Evolutionary conservation across 768 basidiomycete species (phyloP).

Genomic region (Mycena latifolia): DNA sequence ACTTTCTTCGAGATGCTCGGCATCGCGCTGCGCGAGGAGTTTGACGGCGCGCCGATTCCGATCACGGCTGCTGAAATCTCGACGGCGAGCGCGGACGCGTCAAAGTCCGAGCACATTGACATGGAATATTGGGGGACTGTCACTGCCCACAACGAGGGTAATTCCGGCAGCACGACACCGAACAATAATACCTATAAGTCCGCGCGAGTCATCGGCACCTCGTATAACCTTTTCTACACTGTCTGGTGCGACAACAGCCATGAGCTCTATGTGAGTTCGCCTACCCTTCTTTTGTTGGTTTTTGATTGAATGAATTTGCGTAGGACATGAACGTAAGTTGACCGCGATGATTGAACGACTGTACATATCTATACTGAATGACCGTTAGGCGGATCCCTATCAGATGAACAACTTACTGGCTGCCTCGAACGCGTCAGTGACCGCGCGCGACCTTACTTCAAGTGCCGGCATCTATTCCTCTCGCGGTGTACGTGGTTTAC

Average conservation of each 20-base stretch:
- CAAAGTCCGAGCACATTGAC: slow-evolving; percentile 1
- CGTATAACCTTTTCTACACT: not conserved
- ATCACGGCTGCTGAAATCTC: not conserved
- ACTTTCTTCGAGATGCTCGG: not conserved
- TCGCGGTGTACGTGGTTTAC: not conserved
- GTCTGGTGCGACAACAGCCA: slow-evolving; percentile 16
- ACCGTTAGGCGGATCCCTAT: slow-evolving; percentile 1
- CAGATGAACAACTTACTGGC: slow-evolving; percentile 9
- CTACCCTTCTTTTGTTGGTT: no score
- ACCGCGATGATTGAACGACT: not conserved
- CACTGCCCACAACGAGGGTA: not conserved
- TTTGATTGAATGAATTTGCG: no score
- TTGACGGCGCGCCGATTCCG: slow-evolving; percentile 12
- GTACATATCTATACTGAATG: not conserved
- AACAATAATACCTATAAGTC: slow-evolving; percentile 11
- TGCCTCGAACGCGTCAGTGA: not conserved
- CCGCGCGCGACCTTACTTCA: not conserved
- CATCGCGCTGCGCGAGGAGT: not conserved
- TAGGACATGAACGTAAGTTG: no score
- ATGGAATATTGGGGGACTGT: slow-evolving; percentile 2
- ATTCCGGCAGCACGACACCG: not conserved
- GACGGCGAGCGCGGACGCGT: not conserved
- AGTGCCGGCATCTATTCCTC: not conserved
- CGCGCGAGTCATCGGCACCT: not conserved
- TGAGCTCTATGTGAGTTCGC: slow-evolving; percentile 8